Evolutionary conservation across 2,329 filamentous ascomycete species (phyloP), one percentile per base, ranked within the genome.

Genomic region (Paracoccidioides lutzii): DNA sequence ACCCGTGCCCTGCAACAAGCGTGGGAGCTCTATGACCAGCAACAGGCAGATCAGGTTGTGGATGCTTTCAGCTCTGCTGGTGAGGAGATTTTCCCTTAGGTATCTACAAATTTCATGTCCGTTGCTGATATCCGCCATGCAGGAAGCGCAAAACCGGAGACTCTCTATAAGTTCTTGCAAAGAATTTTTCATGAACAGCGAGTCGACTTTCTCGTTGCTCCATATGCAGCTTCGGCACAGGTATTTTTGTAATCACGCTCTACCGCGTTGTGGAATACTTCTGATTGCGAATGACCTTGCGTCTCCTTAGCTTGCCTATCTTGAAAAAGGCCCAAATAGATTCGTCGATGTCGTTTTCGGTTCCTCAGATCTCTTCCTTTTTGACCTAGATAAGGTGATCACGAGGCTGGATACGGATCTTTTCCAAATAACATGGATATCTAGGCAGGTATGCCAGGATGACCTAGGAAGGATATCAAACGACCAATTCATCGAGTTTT

Each of bases 181-280:
- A 76, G 78, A 35, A 83, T 91, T 55, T 77, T 97, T 53, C 77
- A 80, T 63, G 76, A 83, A 61, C 80, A 84, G 59, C 78, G 78
- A 1, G 75, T 95, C 56, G 80, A 88, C 58, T 95, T 90, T 66
- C 76, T 88, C 50, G 86, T 94, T 46, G 85, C 91, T 10, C 91
- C 91, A 1, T 95, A 89, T 75, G 90, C 86, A 69, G 89, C 90
- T 41, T 85, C 86, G 64, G 88, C 88, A 57, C 89, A 95, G 81
- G 88, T 91, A 72, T 67, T 76, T 69, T 32, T 3, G n/a, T 9
- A 28, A 30, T 32, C 4, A 5, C 5, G 28, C 22, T 41, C 35
- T 15, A 8, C 5, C 28, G 22, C 7, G 12, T 12, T 15, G 8
- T 15, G 37, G 10, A 41, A 32, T 30, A 30, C 12, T 15, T n/a